Percentiles rank a stretch among this genome's conserved stretches.
These are phyloP conservation scores for Manihot esculenta DNA, from an alignment of 441 rosid genomes.

Conservation along the genomic window DNA sequence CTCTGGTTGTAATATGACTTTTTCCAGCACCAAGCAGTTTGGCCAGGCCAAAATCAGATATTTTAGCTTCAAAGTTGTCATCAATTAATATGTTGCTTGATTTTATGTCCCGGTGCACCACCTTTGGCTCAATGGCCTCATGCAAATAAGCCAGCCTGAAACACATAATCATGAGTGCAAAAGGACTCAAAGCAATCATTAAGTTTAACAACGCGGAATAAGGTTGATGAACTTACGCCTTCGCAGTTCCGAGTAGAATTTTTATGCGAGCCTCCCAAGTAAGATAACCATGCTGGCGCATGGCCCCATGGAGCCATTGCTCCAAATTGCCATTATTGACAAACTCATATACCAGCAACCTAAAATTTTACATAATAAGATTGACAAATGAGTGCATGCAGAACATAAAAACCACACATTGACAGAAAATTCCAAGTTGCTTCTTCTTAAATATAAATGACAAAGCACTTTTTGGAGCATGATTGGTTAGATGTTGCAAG, in stretches of 20 bases:
- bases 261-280: conserved; percentile 96
- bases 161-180: conserved; percentile 16
- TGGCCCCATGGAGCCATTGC: conserved; percentile 95
- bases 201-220: conserved; percentile 9
- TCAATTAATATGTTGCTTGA: conserved; percentile 91
- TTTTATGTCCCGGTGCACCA: conserved; percentile 95
- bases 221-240: conserved; percentile 62
- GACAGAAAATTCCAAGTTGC: neutral
- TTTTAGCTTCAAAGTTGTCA: conserved; percentile 78
- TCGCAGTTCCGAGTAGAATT: conserved; percentile 83
- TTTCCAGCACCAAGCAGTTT: conserved; percentile 90
- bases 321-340: conserved; percentile 94
- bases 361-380: conserved; percentile 20
- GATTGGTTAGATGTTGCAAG: neutral
- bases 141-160: conserved; percentile 87
- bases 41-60: conserved; percentile 95
- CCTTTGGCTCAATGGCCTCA: conserved; percentile 98
- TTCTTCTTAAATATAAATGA: conserved; percentile 2
- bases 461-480: neutral
- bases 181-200: conserved; percentile 13
- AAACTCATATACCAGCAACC: conserved; percentile 92
- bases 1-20: conserved; percentile 92
- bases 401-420: neutral
- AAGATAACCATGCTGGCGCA: conserved; percentile 74
- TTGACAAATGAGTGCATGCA: neutral